Evolutionary conservation across 2,329 filamentous ascomycete genomes (phyloP), one percentile per base, ranked within the genome.

Genomic region (Beauveria rudraprayagi): DNA sequence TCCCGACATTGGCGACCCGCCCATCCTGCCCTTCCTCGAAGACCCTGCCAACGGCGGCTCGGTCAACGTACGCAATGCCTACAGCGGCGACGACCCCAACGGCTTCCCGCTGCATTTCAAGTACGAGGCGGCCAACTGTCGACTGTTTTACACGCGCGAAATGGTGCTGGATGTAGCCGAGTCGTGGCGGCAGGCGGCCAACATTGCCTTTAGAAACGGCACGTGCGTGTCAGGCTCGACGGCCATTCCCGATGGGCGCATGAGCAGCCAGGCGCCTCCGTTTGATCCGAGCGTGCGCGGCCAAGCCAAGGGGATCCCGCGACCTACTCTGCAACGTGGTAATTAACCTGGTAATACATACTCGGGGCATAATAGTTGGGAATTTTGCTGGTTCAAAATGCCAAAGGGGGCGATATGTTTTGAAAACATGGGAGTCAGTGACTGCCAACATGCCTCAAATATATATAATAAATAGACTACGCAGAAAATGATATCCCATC

Each of bases 71-170:
- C 63, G 61, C 48, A 69, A 69, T 40, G 56, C 63, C 2, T 72
- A 66, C 64, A 65, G 53, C 19, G 58, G 64, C 19, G 43, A 63
- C 19, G 51, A 67, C 48, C 62, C 57, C 41, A 61, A 62, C 65
- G 63, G 64, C 59, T 52, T 68, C 22, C 80, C 85, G 16, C 70
- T 80, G 17, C 86, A 89, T 65, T 88, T 87, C 66, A 71, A 81
- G 2, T 83, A 84, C 61, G 80, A 86, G 64, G 78, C 83, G 1
- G 81, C 85, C 1, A 81, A 85, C 65, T 88, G 85, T 65, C 76
- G 84, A 5, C 69, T 87, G 14, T 88, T 80, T 67, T 87, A 82
- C 63, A 85, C 84, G 2, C 68, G 76, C 17, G 70, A 75, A 2
- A 85, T 83, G 71, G 70, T 83, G 40, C 70, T 76, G 3, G 76